Conservation (phyloP, 2,329 filamentous ascomycete genomes). For the Colletotrichum noveboracense region DNA sequence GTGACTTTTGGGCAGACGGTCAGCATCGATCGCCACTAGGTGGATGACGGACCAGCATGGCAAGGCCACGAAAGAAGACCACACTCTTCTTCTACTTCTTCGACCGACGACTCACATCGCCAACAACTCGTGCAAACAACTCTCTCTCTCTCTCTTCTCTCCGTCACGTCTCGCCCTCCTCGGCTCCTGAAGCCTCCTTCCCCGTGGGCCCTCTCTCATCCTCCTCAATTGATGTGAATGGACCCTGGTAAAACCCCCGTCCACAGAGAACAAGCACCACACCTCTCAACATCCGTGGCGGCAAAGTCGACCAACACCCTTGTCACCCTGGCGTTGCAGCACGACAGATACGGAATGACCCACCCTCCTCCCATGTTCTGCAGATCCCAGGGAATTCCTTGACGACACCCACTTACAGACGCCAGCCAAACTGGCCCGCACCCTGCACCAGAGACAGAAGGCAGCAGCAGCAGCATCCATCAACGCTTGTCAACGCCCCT, state of each 20-base stretch:
- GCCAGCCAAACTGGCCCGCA: neutral
- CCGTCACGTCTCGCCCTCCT: neutral
- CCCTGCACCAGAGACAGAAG: neutral
- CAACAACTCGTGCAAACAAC: neutral
- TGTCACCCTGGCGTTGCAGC: slow-evolving; percentile 17
- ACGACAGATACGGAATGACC: slow-evolving; percentile 20
- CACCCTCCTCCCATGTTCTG: slow-evolving; percentile 8
- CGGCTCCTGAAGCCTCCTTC: neutral
- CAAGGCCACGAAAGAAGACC: neutral
- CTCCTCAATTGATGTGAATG: neutral
- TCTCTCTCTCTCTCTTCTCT: neutral
- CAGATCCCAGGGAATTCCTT: slow-evolving; percentile 19
- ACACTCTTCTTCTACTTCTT: neutral
- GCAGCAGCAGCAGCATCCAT: neutral
- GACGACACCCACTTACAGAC: neutral
- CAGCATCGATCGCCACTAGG: neutral
- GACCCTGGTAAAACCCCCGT: neutral
- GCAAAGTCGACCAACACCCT: slow-evolving; percentile 12
- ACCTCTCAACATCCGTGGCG: neutral
- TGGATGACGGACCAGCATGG: neutral
- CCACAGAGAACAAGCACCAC: neutral
- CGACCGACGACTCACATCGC: neutral
- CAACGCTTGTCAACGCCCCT: neutral
- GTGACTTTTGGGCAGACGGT: neutral
- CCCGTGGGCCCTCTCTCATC: neutral